Evolutionary conservation across 257 asterid species (phyloP), one percentile per base, ranked within the genome.

Genomic region (Plectranthus barbatus): DNA sequence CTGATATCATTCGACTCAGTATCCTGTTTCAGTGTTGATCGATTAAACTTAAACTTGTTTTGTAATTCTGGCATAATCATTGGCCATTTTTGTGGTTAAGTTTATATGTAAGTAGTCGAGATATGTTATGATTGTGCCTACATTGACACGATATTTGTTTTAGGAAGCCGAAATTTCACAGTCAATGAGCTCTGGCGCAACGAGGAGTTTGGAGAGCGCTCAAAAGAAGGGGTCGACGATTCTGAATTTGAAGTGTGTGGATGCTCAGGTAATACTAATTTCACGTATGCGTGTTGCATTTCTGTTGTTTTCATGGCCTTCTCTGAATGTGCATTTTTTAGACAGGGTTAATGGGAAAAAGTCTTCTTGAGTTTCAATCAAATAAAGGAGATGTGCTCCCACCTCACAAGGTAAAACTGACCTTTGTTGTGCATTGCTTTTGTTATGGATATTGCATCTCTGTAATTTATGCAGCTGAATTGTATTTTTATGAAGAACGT

Each of bases 341-440:
- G 99, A 82, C 96, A 76, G 97, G 99, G 72, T 69, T 89, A 55
- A 82, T 92, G 96, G 99, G 99, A 24, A 92, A 92, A 77, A 67
- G 81, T 49, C 89, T 92, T 68, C 80, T 92, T 17, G 97, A 89
- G 81, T 83, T 92, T 39, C 96, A 92, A 61, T 92, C 97, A 12
- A 92, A 86, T 69, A 89, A 89, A 83, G 95, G 97, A 44, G 96
- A 89, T 34, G 86, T 92, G 68, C 96, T 92, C 42, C 97, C 95
- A 29, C 86, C 96, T 76, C 99, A 89, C 81, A 92, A 81, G 95
- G 96, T 92, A 74, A 73, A 19, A 45, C 47, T 23, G 7, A 10
- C 55, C 42, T 12, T 4, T 67, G 13, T 14, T 3, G 55, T 63
- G 45, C 60, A 31, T 63, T 47, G 18, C 42, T 29, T 63, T 56